These are phyloP conservation scores for Pelargonium fulgidum DNA, from an alignment of 441 rosid species.

Conservation along the genomic window DNA sequence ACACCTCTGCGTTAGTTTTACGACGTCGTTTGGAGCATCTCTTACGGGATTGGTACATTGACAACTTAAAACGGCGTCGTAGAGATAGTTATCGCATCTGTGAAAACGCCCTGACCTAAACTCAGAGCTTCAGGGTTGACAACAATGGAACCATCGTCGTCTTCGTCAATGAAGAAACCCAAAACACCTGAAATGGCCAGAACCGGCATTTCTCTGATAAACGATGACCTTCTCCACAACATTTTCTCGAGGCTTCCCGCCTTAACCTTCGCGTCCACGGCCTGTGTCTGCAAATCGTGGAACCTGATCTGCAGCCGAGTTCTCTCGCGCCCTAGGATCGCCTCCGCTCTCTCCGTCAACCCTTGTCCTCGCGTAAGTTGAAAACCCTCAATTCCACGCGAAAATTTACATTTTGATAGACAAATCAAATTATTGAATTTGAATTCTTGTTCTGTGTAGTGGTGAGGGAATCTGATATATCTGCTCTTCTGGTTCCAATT, in stretches of 20 bases:
- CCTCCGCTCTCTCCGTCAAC: slow-evolving; percentile 30
- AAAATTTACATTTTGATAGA: background rate
- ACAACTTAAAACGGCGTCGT: too few species aligned
- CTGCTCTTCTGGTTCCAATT: too few species aligned
- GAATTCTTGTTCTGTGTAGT: background rate
- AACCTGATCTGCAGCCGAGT: slow-evolving; percentile 22
- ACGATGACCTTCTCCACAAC: slow-evolving; percentile 26
- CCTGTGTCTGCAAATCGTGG: slow-evolving; percentile 34
- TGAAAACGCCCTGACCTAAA: background rate
- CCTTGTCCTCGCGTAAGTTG: slow-evolving; percentile 12
- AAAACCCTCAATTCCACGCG: background rate
- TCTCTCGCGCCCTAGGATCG: slow-evolving; percentile 29
- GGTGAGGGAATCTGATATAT: background rate
- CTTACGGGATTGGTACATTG: too few species aligned
- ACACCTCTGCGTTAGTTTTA: slow-evolving; percentile 22
- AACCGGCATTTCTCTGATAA: background rate
- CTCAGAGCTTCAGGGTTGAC: background rate
- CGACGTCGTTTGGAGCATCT: too few species aligned
- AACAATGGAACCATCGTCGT: background rate
- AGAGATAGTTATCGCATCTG: too few species aligned
- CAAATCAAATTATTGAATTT: background rate
- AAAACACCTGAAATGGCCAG: background rate
- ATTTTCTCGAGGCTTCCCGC: slow-evolving; percentile 30
- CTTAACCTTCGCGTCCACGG: slow-evolving; percentile 26
- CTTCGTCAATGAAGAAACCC: background rate